Evolutionary conservation across 2,329 filamentous ascomycete genomes (phyloP), one percentile per base, ranked within the genome.

Genomic region (Myriosclerotinia scirpicola): DNA sequence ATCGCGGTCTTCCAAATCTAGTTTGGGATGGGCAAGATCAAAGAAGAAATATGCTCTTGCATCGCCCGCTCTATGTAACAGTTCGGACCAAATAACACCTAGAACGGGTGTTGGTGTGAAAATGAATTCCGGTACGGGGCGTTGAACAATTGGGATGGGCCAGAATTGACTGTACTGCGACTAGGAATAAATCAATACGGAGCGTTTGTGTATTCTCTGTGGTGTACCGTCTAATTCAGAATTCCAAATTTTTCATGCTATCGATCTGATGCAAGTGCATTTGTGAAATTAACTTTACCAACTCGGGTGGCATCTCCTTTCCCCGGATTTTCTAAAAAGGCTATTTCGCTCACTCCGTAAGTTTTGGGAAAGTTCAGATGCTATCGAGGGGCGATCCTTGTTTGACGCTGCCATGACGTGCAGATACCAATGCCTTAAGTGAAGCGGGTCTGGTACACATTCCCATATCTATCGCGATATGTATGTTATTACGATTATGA

Each of bases 351-450:
- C 3, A 36, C 30, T 36, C 17, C 8, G 6, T 34, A 54, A 15
- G 5, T 36, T 54, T 36, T 36, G 52, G 30, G 30, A 36, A 54
- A 54, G 52, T 36, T n/a, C 15, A n/a, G 9, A 20, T 34, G 17
- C 30, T 54, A 36, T 30, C 34, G 30, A 54, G 30, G 30, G 30
- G 20, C 17, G 30, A 54, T 3, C 52, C 52, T 7, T 36, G 50
- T 30, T 34, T 17, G 50, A 53, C 30, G 50, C 50, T 53, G 52
- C 38, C 54, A 56, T 56, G 54, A 56, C 54, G 22, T 56, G n/a
- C 22, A 56, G 20, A 42, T 56, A 7, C 22, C 36, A n/a, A 44
- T 48, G 42, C 58, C 42, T 42, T 22, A 26, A 63, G 60, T 44
- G 36, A 50, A 38, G 36, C 36, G 12, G 38, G 17, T 53, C 26